Evolutionary conservation across 108 stramenopile genomes (phyloP).

Genomic region (Skeletonema grethae): DNA sequence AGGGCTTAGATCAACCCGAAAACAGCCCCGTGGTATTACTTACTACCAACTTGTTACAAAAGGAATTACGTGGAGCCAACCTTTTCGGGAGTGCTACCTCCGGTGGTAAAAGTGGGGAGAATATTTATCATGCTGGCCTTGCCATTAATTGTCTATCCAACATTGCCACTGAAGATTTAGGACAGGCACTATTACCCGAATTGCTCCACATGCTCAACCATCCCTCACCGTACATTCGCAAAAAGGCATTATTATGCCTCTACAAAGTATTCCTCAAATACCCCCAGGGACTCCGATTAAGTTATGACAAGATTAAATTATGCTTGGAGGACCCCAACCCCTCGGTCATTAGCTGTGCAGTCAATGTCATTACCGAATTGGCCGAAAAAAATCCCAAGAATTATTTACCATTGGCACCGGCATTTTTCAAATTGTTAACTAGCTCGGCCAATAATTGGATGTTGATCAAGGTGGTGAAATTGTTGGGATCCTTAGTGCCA

Average conservation of each 20-base stretch:
- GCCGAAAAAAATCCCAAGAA: slow-evolving; percentile 97
- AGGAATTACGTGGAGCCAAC: slow-evolving; percentile 89
- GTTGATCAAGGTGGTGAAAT: slow-evolving; percentile 99
- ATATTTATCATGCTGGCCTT: slow-evolving; percentile 93
- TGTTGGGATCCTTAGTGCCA: slow-evolving; percentile 92
- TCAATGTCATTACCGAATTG: slow-evolving; percentile 98
- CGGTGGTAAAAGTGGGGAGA: slow-evolving; percentile 41
- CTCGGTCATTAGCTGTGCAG: slow-evolving; percentile 95
- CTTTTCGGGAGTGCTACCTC: background rate
- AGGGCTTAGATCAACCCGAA: slow-evolving; percentile 90
- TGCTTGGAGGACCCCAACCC: slow-evolving; percentile 91
- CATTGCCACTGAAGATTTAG: slow-evolving; percentile 96
- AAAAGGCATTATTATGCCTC: slow-evolving; percentile 95
- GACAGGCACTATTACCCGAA: slow-evolving; percentile 90
- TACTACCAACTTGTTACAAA: slow-evolving; percentile 96
- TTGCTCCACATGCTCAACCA: slow-evolving; percentile 80
- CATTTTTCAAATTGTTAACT: slow-evolving; percentile 96
- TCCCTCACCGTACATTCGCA: slow-evolving; percentile 94
- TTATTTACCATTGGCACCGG: slow-evolving; percentile 96
- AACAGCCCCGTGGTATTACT: slow-evolving; percentile 95
- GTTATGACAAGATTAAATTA: slow-evolving; percentile 91
- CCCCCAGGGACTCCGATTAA: slow-evolving; percentile 98
- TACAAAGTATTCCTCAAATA: slow-evolving; percentile 97
- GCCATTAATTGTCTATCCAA: slow-evolving; percentile 97
- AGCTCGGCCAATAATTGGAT: slow-evolving; percentile 99